Base-by-base conservation (phyloP, 176 grass and related monocot species). In the Rhipidocladum racemiflorum region DNA sequence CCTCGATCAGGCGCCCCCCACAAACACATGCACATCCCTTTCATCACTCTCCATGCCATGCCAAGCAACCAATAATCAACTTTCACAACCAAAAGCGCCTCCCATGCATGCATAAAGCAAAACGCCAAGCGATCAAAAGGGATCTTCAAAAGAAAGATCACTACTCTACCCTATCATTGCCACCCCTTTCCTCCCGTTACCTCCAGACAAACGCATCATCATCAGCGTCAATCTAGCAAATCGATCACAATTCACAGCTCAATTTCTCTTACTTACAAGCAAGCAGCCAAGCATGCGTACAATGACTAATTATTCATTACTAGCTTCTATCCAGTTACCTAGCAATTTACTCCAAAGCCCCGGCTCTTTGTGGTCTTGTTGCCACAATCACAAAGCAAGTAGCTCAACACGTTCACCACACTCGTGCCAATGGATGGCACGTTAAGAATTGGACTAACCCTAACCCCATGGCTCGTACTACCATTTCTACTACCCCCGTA, bases 371-470 rank as follows among this genome's bases (percentile, higher is more conserved):
- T 21, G 69, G 56, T 51, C 60, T 78, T 87, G 24, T 27, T 81
- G 69, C 86, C 83, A 84, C 89, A 91, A 9, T 78, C 78, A 67
- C 90, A 88, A 0, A 91, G 64, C 49, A 91, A 72, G 73, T 88
- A 78, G 51, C 86, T 91, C 32, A 91, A 34, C 72, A 85, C 32
- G 59, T 66, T 91, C 71, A 67, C 50, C 50, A 85, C 40, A 39
- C 77, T 78, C 0, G 71, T 55, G 38, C 82, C 85, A 17, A 87
- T 81, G 53, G 82, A 75, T 6, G 89, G 56, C 89, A 88, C 82
- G 82, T 82, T 91, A 7, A 91, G 74, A 24, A 91, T 83, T 32
- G 90, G 90, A 1, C 78, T 85, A 61, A 91, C 78, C 85, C 78
- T 85, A 45, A 91, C 76, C 4, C 85, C 89, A 46, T 78, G 61